These are phyloP conservation scores for Neoscytalidium dimidiatum DNA, from an alignment of 2,329 filamentous ascomycete species.

Conservation along the genomic window DNA sequence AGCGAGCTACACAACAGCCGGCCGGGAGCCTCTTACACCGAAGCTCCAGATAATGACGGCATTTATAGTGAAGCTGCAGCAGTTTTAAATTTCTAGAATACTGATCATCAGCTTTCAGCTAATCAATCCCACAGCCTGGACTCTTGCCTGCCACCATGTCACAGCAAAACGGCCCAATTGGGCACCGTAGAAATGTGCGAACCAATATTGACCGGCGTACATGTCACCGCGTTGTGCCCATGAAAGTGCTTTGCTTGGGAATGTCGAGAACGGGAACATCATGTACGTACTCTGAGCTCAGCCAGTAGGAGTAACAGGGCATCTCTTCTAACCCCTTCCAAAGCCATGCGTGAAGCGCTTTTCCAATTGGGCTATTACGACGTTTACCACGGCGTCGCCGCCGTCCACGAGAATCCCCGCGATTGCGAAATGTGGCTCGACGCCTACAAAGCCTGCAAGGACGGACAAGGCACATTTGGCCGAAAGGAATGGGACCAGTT, in stretches of 20 bases:
- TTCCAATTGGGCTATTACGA: conserved; percentile 29
- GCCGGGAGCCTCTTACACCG: background rate
- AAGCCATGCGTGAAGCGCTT: background rate
- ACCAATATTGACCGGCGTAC: background rate
- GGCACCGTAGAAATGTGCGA: background rate
- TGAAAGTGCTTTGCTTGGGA: conserved; percentile 39
- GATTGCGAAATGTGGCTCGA: conserved; percentile 32
- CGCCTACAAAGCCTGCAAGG: conserved; percentile 37
- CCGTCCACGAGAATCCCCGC: background rate
- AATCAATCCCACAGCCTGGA: background rate
- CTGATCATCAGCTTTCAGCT: background rate
- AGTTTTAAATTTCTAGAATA: background rate
- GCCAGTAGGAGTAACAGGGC: background rate
- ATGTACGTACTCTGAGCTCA: conserved; percentile 26
- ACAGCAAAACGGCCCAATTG: background rate
- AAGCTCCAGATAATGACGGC: background rate
- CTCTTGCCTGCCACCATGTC: background rate
- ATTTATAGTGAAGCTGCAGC: background rate
- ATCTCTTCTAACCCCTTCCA: background rate
- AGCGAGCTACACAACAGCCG: background rate
- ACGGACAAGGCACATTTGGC: conserved; percentile 26
- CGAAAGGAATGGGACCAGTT: conserved; percentile 38
- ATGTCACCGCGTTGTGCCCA: conserved; percentile 4
- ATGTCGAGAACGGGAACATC: conserved; percentile 36
- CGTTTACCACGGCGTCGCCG: background rate